These are phyloP conservation scores for Cadophora sp. DNA, from an alignment of 2,329 filamentous ascomycete genomes.

Conservation along the genomic window DNA sequence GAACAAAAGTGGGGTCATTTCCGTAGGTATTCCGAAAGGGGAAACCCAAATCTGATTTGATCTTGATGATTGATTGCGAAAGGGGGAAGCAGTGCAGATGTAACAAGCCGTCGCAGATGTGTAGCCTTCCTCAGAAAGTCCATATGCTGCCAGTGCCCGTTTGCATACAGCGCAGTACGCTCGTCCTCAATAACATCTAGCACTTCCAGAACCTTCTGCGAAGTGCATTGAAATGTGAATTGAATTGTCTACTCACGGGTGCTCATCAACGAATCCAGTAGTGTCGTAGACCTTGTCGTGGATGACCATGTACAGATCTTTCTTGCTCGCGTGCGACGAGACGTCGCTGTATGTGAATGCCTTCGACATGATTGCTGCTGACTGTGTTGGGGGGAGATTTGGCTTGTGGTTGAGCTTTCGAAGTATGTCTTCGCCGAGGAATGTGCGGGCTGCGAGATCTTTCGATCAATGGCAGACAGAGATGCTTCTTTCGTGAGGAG, in stretches of 20 bases:
- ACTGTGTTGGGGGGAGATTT: conserved; percentile 8
- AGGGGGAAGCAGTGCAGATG: background rate
- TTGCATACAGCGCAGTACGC: background rate
- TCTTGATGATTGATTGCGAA: background rate
- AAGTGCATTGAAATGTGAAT: background rate
- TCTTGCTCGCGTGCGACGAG: conserved; percentile 88
- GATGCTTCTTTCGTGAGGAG: background rate
- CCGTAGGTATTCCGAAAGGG: background rate
- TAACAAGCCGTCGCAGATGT: background rate
- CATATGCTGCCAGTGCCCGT: background rate
- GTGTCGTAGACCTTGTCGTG: conserved; percentile 97
- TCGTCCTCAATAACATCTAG: background rate
- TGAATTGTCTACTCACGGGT: conserved; percentile 69
- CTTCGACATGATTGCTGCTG: conserved; percentile 54
- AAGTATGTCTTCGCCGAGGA: background rate
- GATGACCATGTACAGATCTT: conserved; percentile 89
- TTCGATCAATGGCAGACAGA: background rate
- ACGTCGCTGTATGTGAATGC: conserved; percentile 82
- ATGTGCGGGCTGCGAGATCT: background rate
- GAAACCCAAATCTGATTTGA: background rate
- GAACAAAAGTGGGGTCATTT: conserved; percentile 28
- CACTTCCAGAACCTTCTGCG: background rate
- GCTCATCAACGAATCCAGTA: conserved; percentile 93
- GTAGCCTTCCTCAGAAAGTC: background rate
- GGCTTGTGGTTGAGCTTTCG: conserved; percentile 3